Evolutionary conservation across 768 basidiomycete species (phyloP).

Genomic region (Kondoa subrosea): DNA sequence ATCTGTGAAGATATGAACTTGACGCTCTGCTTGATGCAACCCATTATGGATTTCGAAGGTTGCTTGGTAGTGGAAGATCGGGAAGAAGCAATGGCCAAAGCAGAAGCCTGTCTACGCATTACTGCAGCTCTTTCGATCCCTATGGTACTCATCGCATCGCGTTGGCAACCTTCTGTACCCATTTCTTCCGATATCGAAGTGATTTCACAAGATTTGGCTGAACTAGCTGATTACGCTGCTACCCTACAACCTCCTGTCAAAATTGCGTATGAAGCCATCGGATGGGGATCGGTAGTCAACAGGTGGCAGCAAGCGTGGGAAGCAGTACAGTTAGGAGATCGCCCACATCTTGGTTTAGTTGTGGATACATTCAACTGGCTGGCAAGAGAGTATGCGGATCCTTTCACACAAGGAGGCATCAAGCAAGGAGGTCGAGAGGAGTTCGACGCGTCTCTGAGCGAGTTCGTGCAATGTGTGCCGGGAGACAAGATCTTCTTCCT

Average conservation of each 20-base stretch:
- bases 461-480: slow-evolving; percentile 31
- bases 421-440: slow-evolving; percentile 21
- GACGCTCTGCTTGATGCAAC: slow-evolving; percentile 33
- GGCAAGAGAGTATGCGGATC: slow-evolving; percentile 36
- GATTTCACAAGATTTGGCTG: slow-evolving; percentile 28
- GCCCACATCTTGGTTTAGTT: slow-evolving; percentile 35
- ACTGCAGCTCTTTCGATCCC: slow-evolving; percentile 30
- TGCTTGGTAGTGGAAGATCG: slow-evolving; percentile 29
- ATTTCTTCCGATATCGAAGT: slow-evolving; percentile 7
- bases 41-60: slow-evolving; percentile 35
- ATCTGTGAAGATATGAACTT: slow-evolving; percentile 22
- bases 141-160: slow-evolving; percentile 35
- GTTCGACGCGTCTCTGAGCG: slow-evolving; percentile 21
- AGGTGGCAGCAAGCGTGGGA: slow-evolving; percentile 36
- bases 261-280: slow-evolving; percentile 33
- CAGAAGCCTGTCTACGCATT: slow-evolving; percentile 31
- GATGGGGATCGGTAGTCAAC: slow-evolving; percentile 33
- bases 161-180: slow-evolving; percentile 25
- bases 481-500: slow-evolving; percentile 36
- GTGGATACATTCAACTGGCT: slow-evolving; percentile 36
- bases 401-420: slow-evolving; percentile 27
- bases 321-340: slow-evolving; percentile 31
- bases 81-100: slow-evolving; percentile 28
- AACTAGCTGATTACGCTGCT: slow-evolving; percentile 32
- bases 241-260: slow-evolving; percentile 19